Evolutionary conservation across 345 rosid species (phyloP).

Genomic region (Turritis glabra): DNA sequence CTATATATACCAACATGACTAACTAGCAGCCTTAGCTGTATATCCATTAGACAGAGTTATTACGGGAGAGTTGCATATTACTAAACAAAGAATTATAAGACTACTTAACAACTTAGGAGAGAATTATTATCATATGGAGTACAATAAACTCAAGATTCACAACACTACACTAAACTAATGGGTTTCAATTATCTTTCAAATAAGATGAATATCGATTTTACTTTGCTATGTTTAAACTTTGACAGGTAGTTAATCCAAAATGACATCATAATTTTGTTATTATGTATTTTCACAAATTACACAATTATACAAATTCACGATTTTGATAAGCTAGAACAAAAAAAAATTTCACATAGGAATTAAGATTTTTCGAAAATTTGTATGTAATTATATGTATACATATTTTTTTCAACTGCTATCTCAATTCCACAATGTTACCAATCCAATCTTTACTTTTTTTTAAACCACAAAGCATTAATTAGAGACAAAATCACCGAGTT

Average conservation of each 20-base stretch:
- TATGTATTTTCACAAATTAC: not conserved
- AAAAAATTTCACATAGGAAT: not conserved
- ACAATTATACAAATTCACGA: not conserved
- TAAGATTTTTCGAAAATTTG: not conserved
- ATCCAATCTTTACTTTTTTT: not conserved
- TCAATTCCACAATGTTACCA: not conserved
- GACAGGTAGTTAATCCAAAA: not conserved
- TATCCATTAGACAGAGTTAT: slow-evolving; percentile 15
- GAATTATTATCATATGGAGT: not conserved
- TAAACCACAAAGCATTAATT: slow-evolving; percentile 3
- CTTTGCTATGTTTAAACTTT: not conserved
- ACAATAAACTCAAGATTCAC: not conserved
- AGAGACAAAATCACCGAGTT: not conserved
- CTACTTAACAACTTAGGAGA: not conserved
- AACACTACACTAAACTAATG: not conserved
- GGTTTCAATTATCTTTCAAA: not conserved
- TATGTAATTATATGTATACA: not conserved
- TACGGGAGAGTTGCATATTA: slow-evolving; percentile 9
- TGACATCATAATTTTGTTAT: not conserved
- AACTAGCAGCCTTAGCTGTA: slow-evolving; percentile 40
- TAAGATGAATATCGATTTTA: no score
- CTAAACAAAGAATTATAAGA: not conserved
- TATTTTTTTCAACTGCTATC: not conserved
- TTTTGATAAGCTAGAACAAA: not conserved
- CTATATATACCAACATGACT: slow-evolving; percentile 15